Percentiles rank a stretch among this genome's conserved stretches.
These are phyloP conservation scores for Albatrellus sp. DNA, from an alignment of 1,284 basidiomycete species.

Conservation along the genomic window DNA sequence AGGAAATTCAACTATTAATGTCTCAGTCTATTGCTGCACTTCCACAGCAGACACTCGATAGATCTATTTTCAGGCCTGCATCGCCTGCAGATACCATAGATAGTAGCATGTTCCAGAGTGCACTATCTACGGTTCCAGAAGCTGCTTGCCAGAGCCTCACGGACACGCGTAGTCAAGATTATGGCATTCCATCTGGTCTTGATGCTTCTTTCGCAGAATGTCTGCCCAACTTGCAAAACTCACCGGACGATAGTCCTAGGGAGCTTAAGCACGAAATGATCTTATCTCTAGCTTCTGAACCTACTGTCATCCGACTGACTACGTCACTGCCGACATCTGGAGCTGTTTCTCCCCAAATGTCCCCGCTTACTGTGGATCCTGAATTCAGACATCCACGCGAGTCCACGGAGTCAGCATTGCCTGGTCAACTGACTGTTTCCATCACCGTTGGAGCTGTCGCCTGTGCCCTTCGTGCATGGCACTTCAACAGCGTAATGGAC, in stretches of 20 bases:
- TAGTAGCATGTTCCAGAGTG: constrained; percentile 58
- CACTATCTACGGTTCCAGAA: constrained; percentile 33
- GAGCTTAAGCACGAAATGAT: constrained; percentile 30
- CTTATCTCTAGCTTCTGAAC: constrained; percentile 43
- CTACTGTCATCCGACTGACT: constrained; percentile 40
- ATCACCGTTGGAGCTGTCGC: constrained; percentile 37
- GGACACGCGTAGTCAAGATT: no score
- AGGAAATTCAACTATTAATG: constrained; percentile 55
- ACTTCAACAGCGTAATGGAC: constrained; percentile 35
- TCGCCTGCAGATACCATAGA: constrained; percentile 29
- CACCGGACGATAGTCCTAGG: neutral
- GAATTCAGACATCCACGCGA: neutral
- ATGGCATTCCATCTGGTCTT: no score
- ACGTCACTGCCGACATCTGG: constrained; percentile 19
- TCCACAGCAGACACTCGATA: constrained; percentile 21
- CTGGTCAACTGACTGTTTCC: constrained; percentile 16
- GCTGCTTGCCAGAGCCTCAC: neutral
- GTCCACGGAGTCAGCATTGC: neutral
- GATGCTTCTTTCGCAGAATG: no score
- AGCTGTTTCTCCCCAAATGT: neutral
- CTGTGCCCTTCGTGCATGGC: constrained; percentile 37
- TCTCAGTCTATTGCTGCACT: constrained; percentile 61
- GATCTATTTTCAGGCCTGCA: constrained; percentile 15
- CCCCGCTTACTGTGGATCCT: neutral
- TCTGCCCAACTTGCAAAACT: no score